These are phyloP conservation scores for Chloranthus sessilifolius DNA, from an alignment of 164 flowering plant genomes.

Conservation along the genomic window DNA sequence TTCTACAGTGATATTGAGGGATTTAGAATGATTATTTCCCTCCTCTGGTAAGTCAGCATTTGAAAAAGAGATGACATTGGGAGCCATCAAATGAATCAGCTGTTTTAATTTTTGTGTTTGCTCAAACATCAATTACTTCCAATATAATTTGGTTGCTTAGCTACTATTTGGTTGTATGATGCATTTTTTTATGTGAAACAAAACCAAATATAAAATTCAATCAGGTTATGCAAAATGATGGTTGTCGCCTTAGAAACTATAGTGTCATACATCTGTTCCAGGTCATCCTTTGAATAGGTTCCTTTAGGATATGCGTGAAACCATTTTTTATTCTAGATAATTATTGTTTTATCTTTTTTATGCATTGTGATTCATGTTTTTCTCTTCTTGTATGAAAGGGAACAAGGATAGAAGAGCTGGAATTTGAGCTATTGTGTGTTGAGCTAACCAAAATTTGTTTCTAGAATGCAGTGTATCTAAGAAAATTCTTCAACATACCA, in stretches of 20 bases:
- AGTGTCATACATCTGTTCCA: slow-evolving; percentile 76
- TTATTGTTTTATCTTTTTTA: not conserved
- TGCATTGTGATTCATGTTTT: slow-evolving; percentile 5
- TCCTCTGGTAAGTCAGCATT: no score
- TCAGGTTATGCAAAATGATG: slow-evolving; percentile 89
- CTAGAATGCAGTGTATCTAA: no score
- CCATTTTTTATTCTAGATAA: not conserved
- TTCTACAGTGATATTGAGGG: no score
- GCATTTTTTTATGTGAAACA: slow-evolving; percentile 7
- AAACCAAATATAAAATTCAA: slow-evolving; percentile 59
- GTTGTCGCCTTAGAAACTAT: slow-evolving; percentile 96
- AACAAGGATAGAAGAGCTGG: slow-evolving; percentile 96
- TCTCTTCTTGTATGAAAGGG: slow-evolving; percentile 36
- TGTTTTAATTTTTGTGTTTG: slow-evolving; percentile 2
- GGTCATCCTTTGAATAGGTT: slow-evolving; percentile 83
- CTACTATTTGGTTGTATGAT: no score
- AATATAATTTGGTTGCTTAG: no score
- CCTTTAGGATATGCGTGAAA: slow-evolving; percentile 67
- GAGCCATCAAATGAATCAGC: no score
- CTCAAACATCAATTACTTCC: no score
- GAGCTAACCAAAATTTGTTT: no score
- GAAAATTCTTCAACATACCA: no score
- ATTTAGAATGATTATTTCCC: no score
- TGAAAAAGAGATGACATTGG: no score
- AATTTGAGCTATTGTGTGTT: no score